A percentile compares a stretch with the other conserved stretches of the same genome.
phyloP scores from a whole-genome alignment of 1,139 yeast genomes.

The Pichia sp. region DNA sequence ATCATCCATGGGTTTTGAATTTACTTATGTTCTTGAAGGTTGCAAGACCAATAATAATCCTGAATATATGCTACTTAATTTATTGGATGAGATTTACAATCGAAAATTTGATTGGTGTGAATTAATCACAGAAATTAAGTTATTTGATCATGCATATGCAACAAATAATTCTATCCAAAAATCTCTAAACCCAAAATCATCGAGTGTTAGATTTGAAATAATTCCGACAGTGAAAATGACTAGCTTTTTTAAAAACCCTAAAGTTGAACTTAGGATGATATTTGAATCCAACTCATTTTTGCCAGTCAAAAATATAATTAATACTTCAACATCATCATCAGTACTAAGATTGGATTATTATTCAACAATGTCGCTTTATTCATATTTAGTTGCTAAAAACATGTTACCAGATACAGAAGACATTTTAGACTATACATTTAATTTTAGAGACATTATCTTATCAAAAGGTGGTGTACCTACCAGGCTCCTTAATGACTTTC shows the following conservation, averaged over 20 bases:
- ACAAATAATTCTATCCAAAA: not conserved
- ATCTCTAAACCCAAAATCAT: not conserved
- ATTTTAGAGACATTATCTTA: conserved; percentile 2
- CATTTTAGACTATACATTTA: conserved; percentile 1
- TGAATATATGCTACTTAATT: not conserved
- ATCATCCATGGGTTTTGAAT: not conserved
- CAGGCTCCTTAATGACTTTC: not conserved
- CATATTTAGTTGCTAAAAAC: not conserved
- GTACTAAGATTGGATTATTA: conserved; percentile 1
- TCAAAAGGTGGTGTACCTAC: not conserved
- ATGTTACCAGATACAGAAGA: conserved; percentile 1
- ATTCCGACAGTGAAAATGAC: not conserved
- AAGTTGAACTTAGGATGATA: not conserved
- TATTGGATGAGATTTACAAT: conserved; percentile 12
- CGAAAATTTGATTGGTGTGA: conserved; percentile 5
- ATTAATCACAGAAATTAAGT: not conserved
- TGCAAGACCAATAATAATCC: not conserved
- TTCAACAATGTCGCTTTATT: not conserved
- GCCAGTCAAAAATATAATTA: not conserved
- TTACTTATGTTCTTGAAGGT: conserved; percentile 1
- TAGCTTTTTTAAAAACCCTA: not conserved
- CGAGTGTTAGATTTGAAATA: not conserved
- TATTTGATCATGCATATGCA: conserved; percentile 2
- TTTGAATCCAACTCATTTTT: not conserved
- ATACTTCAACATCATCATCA: not conserved